Base-by-base conservation (phyloP, 768 basidiomycete genomes). In the Mycena belliarum region DNA sequence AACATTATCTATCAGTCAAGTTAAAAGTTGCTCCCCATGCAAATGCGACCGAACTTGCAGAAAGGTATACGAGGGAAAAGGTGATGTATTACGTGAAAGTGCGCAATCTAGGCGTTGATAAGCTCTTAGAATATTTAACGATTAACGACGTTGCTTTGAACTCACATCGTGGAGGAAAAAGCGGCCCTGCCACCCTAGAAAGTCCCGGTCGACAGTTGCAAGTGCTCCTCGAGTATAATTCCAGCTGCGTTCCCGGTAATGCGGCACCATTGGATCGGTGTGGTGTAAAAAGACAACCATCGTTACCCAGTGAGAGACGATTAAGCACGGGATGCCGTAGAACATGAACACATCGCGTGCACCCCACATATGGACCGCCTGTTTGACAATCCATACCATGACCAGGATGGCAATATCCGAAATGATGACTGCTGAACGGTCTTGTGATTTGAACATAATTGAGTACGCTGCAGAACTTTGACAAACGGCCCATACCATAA, bases 201-300 rank as follows among this genome's bases (percentile, higher is more conserved):
- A 79, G 57, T 76, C 63, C 32, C 83, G 72, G 66, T 87, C 84
- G 24, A 86, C 76, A 1, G 85, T 86, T 4, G 83, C 79, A 28
- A 82, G 81, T 24, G 84, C 85, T 2, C 85, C 85, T 15, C 84
- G 82, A 60, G 81, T 79, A 71, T 79, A 85, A 66, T 77, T 83
- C 84, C 85, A 87, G 59, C 76, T 76, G 49, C 71, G 74, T 42
- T 76, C 75, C 50, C 84, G 81, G 65, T 84, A 87, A 61, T 85
- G 83, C 3, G 84, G 84, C 18, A 85, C 66, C 0, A 60, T 59
- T 1, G 80, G 78, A 61, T 84, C 83, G 23, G 85, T 85, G 71
- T 87, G 85, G 65, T 86, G 85, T 1, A 87, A 76, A 60, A 84
- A 84, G 6, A 82, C 82, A 66, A 81, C 79, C 81, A 81, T 79